Evolutionary conservation across 345 rosid species (phyloP), one percentile per base, ranked within the genome.

Genomic region (Corymbia maculata): DNA sequence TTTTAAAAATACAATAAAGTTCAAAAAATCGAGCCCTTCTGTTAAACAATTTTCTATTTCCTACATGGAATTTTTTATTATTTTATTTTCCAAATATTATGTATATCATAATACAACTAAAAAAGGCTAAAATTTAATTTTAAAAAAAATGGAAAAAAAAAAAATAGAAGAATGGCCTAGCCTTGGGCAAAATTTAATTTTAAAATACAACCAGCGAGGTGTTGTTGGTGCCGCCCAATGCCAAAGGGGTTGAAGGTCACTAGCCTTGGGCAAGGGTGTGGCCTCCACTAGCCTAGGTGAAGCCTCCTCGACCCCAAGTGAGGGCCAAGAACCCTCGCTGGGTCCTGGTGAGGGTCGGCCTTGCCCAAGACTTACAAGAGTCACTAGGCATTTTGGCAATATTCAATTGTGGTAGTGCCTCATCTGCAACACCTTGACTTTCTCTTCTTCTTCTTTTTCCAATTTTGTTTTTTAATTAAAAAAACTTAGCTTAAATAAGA

Each of bases 341-440:
- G 28, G 11, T 4, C 9, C 0, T 1, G 0, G 24, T 55, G 61
- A 55, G 28, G 13, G 6, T 1, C 0, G 0, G 13, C 28, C 61
- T 55, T 55, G 2, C 61, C 17, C 61, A 55, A 55, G 28, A 26
- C 9, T 55, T 21, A 28, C 0, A 1, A 9, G 61, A 2, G 28
- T 55, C 28, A 21, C 24, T 28, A 2, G 24, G 61, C 61, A 11
- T 28, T 55, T 12, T 8, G 22, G 28, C 24, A 12, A 55, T 55
- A 0, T 22, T 28, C 28, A 55, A 22, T 55, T 26, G 28, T 0
- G 1, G 13, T 2, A 4, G 61, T 28, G 24, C 13, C 61, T 55
- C 24, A 55, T 0, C 0, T 11, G 2, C 0, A 22, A 55, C 28
- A 2, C 6, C 61, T 0, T 22, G 24, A 21, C 0, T 55, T 55